Evolutionary conservation across 2,329 filamentous ascomycete species (phyloP).

Genomic region (Cladosporium cucumerinum): DNA sequence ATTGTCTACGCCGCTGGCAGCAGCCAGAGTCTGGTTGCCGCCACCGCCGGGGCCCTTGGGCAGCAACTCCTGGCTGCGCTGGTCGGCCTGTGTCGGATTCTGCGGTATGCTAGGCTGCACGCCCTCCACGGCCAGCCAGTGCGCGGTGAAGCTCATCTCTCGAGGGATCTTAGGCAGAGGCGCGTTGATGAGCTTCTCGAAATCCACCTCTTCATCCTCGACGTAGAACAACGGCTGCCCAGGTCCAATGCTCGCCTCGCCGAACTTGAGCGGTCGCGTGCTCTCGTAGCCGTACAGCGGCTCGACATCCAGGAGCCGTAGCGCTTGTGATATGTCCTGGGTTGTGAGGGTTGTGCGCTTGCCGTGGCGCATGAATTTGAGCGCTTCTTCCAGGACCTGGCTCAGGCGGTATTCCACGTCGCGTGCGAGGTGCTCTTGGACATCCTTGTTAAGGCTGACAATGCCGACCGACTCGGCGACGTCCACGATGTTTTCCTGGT

Average conservation of each 20-base stretch:
- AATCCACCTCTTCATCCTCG: constrained; percentile 97
- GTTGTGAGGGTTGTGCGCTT: constrained; percentile 84
- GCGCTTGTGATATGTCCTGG: constrained; percentile 81
- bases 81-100: constrained; percentile 76
- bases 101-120: constrained; percentile 95
- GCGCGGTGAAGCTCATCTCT: constrained; percentile 88
- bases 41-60: constrained; percentile 80
- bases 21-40: constrained; percentile 79
- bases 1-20: constrained; percentile 78
- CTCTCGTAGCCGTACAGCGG: constrained; percentile 96
- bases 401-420: constrained; percentile 95
- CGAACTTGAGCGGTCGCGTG: constrained; percentile 81
- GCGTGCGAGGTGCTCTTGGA: constrained; percentile 80
- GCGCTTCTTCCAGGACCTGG: constrained; percentile 87
- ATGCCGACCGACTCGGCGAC: constrained; percentile 96
- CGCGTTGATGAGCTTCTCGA: constrained; percentile 97
- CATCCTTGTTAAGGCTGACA: constrained; percentile 73
- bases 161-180: constrained; percentile 90
- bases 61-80: constrained; percentile 76
- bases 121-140: constrained; percentile 97
- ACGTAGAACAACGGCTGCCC: constrained; percentile 96
- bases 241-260: constrained; percentile 88
- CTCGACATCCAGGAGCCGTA: constrained; percentile 85
- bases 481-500: constrained; percentile 90
- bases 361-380: constrained; percentile 93